These are phyloP conservation scores for Crithidia thermophila DNA, from an alignment of 208 protist genomes.

Conservation along the genomic window DNA sequence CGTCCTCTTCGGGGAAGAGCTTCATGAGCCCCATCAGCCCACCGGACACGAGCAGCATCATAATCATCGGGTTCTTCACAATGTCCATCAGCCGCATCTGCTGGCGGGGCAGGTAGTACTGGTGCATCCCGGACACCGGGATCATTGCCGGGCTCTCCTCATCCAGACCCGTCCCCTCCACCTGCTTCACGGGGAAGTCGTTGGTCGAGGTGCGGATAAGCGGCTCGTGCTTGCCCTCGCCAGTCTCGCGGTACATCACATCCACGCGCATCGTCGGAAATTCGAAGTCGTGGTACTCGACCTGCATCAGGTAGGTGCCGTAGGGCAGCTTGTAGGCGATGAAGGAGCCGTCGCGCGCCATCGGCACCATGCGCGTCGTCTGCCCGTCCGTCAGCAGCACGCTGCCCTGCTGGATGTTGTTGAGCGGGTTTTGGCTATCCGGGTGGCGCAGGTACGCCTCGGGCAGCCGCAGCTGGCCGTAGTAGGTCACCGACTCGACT, in stretches of 20 bases:
- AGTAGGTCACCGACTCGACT: constrained; percentile 31
- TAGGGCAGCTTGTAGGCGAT: constrained; percentile 71
- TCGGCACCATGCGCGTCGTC: constrained; percentile 50
- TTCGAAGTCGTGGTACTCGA: constrained; percentile 79
- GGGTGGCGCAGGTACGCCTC: constrained; percentile 48
- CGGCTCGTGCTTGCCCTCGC: constrained; percentile 25
- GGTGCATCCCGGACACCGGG: constrained; percentile 45
- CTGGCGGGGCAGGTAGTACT: constrained; percentile 80
- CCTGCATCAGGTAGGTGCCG: constrained; percentile 82
- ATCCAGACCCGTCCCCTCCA: constrained; percentile 70
- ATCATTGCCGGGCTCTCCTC: constrained; percentile 73
- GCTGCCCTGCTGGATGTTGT: constrained; percentile 67
- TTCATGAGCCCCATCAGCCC: constrained; percentile 70
- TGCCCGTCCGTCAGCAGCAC: constrained; percentile 65
- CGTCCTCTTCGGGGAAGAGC: constrained; percentile 80
- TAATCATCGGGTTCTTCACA: constrained; percentile 81
- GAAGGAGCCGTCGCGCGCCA: constrained; percentile 72
- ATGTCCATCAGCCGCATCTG: constrained; percentile 64
- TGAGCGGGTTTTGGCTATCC: constrained; percentile 45
- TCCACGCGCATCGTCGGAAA: constrained; percentile 81
- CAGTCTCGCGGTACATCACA: constrained; percentile 52
- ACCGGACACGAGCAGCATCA: constrained; percentile 79
- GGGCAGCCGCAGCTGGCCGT: constrained; percentile 64
- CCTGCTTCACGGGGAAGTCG: constrained; percentile 62
- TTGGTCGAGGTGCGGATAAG: constrained; percentile 70